Evolutionary conservation across 2,329 filamentous ascomycete species (phyloP), one percentile per base, ranked within the genome.

Genomic region (Blumeriella jaapii): DNA sequence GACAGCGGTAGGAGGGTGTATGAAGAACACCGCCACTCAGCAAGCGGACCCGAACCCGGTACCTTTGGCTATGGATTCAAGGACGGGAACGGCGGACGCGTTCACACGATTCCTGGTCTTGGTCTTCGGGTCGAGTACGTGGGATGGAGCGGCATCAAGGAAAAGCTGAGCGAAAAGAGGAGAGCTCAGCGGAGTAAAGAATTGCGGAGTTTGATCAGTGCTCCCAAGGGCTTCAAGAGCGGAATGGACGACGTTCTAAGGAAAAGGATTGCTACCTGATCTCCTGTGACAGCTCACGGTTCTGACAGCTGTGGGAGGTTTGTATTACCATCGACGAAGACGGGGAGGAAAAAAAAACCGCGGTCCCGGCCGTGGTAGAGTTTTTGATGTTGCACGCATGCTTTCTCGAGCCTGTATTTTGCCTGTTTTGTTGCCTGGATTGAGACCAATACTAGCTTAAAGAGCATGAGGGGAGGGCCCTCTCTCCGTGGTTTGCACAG

Each of bases 201-300:
- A 49, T 59, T 79, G 34, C 63, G 74, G 6, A 60, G 67, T 44
- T 76, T 65, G 54, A 79, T 79, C 28, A 75, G 71, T 40, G 65
- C 62, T 4, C 74, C 74, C 0, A 63, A 59, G 15, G 68, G 39
- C 11, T 39, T 55, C 7, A 46, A 45, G 19, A 50, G 42, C 35
- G 52, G 53, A 3, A 38, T 54, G 16, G 50, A 56, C 39, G 52
- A 56, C 38, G 51, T 55, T 29, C 35, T 55, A 2, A 30, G 39
- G 8, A 30, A 34, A 14, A 23, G 27, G 23, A 20, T 10, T 15
- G 18, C 19, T 11, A 23, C 6, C 11, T 22, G 19, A 22, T 18
- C 14, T 18, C 14, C 3, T 29, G 29, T 10, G 12, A 27, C 13
- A 7, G 25, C n/a, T 7, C 25, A 9, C 12, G n/a, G 15, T 13